Evolutionary conservation across 2,329 filamentous ascomycete genomes (phyloP).

Genomic region (Lasiodiplodia sp.): DNA sequence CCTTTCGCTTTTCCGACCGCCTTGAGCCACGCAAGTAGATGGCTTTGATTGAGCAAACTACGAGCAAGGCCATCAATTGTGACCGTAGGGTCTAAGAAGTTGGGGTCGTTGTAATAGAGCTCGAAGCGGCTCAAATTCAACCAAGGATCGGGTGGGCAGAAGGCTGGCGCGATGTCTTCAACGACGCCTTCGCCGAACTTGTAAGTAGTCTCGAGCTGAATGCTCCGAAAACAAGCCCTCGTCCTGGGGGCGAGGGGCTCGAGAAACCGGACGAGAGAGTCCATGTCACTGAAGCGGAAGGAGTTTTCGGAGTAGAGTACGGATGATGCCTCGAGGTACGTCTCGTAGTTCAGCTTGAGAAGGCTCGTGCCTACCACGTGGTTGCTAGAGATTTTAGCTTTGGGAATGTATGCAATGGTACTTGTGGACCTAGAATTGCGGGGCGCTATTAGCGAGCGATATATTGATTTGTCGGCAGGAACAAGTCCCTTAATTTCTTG

Average conservation of each 20-base stretch:
- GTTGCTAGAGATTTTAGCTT: too few species aligned
- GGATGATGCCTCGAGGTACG: not conserved
- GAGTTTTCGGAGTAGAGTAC: not conserved
- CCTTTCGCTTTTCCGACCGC: not conserved
- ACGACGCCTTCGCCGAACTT: too few species aligned
- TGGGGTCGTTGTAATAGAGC: not conserved
- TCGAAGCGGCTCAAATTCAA: not conserved
- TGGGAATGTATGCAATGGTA: too few species aligned
- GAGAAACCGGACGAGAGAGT: not conserved
- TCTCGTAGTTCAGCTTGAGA: not conserved
- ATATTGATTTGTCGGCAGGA: too few species aligned
- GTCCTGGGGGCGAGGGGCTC: not conserved
- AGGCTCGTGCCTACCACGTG: too few species aligned
- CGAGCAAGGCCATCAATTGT: too few species aligned
- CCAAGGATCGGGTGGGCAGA: not conserved
- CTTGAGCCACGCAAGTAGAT: not conserved
- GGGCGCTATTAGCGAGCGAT: too few species aligned
- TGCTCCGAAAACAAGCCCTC: not conserved
- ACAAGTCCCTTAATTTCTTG: too few species aligned
- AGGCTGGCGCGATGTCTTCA: not conserved
- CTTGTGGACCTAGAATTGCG: too few species aligned
- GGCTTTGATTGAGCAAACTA: not conserved
- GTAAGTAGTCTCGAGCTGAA: not conserved
- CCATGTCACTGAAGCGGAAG: not conserved
- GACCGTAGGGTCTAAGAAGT: too few species aligned